phyloP scores from a whole-genome alignment of 2,329 filamentous ascomycete species.

The Trichoderma koningii region DNA sequence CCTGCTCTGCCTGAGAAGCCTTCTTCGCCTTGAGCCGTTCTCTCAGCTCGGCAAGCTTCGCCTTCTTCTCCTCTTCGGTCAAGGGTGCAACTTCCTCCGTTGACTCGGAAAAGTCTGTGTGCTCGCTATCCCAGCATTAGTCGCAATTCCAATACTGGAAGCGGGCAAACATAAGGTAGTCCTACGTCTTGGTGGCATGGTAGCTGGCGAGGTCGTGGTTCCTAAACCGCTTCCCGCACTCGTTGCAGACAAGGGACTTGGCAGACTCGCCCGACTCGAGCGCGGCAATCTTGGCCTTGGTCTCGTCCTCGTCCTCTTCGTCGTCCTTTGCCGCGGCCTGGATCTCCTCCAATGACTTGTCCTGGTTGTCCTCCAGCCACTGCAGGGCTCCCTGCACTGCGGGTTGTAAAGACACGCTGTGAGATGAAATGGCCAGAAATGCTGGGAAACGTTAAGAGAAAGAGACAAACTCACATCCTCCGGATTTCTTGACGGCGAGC shows the following conservation, averaged over 20 bases:
- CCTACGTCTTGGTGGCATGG: conserved; percentile 82
- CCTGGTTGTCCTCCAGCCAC: conserved; percentile 91
- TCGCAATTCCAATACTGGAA: no score
- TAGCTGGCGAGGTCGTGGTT: conserved; percentile 81
- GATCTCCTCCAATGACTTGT: conserved; percentile 83
- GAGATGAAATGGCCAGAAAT: conserved; percentile 3
- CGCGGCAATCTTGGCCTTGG: conserved; percentile 61
- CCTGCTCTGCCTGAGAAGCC: conserved; percentile 65
- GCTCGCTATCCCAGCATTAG: conserved; percentile 57
- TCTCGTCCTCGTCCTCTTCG: conserved; percentile 52
- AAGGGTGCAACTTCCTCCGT: conserved; percentile 88
- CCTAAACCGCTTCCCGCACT: conserved; percentile 89
- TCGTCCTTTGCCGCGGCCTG: conserved; percentile 51
- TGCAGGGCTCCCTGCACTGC: conserved; percentile 85
- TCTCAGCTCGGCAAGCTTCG: conserved; percentile 73
- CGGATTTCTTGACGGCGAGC: conserved; percentile 80
- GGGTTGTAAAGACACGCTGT: conserved; percentile 22
- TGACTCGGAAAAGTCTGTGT: conserved; percentile 89
- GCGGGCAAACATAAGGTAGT: not conserved
- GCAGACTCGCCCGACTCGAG: conserved; percentile 71
- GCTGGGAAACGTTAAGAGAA: not conserved
- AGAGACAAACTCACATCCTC: conserved; percentile 63
- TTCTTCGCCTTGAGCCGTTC: conserved; percentile 72
- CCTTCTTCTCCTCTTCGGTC: conserved; percentile 87
- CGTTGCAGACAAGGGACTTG: conserved; percentile 86